A percentile compares a stretch with the other conserved stretches of the same genome.
phyloP scores from a whole-genome alignment of 176 grass and related monocot genomes.

The Triticum timopheevii region DNA sequence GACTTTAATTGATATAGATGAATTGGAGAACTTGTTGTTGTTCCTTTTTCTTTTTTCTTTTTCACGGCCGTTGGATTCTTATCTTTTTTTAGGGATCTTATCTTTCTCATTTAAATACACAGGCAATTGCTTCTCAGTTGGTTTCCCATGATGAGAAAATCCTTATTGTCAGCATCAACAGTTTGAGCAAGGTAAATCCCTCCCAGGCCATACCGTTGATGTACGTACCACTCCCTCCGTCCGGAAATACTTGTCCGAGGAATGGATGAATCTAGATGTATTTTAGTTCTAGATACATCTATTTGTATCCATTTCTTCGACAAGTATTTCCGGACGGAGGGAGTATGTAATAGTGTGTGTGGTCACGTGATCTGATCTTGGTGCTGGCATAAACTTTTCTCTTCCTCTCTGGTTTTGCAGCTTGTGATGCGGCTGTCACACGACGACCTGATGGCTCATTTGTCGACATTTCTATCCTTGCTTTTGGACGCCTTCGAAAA shows the following conservation, averaged over 20 bases:
- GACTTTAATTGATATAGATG: not conserved
- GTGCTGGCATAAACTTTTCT: not conserved
- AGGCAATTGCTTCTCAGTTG: constrained; percentile 75
- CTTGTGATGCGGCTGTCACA: constrained; percentile 67
- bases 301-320: no score
- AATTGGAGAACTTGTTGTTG: not conserved
- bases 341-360: no score
- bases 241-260: no score
- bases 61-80: not conserved
- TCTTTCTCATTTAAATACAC: constrained; percentile 17
- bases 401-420: constrained; percentile 36
- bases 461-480: constrained; percentile 70
- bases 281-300: no score
- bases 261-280: no score
- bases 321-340: no score
- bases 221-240: not conserved
- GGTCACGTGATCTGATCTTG: no score
- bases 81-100: not conserved
- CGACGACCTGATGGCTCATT: constrained; percentile 64
- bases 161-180: constrained; percentile 71
- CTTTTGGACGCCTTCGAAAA: constrained; percentile 70
- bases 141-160: constrained; percentile 66
- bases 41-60: not conserved
- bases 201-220: not conserved
- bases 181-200: constrained; percentile 76